phyloP scores from a whole-genome alignment of 2,329 filamentous ascomycete genomes.

The Rutstroemia sp. region DNA sequence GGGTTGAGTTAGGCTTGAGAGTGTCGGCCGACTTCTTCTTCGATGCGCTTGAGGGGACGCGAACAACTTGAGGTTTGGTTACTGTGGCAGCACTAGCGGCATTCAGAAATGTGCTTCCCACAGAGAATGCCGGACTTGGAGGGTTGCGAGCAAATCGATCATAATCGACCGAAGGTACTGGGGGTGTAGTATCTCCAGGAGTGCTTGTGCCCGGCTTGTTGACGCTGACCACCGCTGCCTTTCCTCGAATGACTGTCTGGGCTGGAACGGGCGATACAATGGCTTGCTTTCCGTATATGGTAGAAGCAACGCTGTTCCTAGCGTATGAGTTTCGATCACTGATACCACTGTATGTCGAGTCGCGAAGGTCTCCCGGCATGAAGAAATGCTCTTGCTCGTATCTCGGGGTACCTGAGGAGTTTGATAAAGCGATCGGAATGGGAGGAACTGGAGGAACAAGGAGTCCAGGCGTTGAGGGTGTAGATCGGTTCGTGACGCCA shows the following conservation, averaged over 20 bases:
- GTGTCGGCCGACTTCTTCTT: constrained; percentile 36
- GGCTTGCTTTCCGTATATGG: constrained; percentile 87
- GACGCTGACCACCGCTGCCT: constrained; percentile 89
- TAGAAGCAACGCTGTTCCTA: constrained; percentile 76
- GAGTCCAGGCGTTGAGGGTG: constrained; percentile 70
- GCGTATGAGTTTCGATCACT: constrained; percentile 56
- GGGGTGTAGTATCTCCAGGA: constrained; percentile 52
- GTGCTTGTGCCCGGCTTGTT: constrained; percentile 55
- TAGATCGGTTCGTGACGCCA: constrained; percentile 87
- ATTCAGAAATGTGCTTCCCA: constrained; percentile 62
- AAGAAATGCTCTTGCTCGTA: constrained; percentile 85
- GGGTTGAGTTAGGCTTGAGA: neutral
- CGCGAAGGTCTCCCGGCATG: constrained; percentile 80
- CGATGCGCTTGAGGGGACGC: constrained; percentile 41
- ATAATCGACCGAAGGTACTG: constrained; percentile 65
- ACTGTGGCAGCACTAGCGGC: constrained; percentile 52
- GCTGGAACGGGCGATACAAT: constrained; percentile 72
- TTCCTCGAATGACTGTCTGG: constrained; percentile 78
- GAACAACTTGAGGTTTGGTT: constrained; percentile 52
- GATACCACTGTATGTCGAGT: constrained; percentile 80
- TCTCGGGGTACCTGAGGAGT: constrained; percentile 46
- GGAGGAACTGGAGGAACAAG: constrained; percentile 90
- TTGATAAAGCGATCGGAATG: constrained; percentile 63
- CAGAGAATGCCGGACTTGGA: constrained; percentile 54
- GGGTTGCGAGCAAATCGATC: constrained; percentile 47